Evolutionary conservation across 2,329 filamentous ascomycete genomes (phyloP).

Genomic region (Pleoardoris graminearum): DNA sequence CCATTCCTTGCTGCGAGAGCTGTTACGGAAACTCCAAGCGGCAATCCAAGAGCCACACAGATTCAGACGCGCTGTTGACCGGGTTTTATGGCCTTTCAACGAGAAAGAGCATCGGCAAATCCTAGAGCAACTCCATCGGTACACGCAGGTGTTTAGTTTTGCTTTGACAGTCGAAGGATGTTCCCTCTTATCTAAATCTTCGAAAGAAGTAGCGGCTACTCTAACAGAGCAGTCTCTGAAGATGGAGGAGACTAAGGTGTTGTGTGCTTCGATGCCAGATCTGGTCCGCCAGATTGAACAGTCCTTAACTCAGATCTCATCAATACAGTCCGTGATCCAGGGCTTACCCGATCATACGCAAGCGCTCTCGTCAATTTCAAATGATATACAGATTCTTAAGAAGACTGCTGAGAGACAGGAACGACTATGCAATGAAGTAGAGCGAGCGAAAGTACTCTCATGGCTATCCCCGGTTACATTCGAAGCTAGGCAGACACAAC

Average conservation of each 20-base stretch:
- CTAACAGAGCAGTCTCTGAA: constrained; percentile 1
- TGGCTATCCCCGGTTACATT: constrained; percentile 3
- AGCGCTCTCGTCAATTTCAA: background rate
- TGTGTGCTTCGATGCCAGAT: background rate
- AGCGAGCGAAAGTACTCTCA: background rate
- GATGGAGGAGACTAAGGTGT: constrained; percentile 7
- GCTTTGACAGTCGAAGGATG: constrained; percentile 9
- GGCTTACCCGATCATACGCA: background rate
- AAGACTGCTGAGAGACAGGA: background rate
- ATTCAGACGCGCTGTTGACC: constrained; percentile 2
- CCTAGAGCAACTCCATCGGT: constrained; percentile 8
- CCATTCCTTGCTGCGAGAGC: background rate
- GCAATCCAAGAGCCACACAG: background rate
- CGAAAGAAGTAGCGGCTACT: background rate
- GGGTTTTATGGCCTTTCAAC: constrained; percentile 8
- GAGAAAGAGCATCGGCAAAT: constrained; percentile 10
- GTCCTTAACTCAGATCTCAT: background rate
- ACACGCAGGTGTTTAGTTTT: constrained; percentile 9
- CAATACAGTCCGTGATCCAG: background rate
- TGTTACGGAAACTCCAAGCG: constrained; percentile 7
- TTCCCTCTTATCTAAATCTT: constrained; percentile 5
- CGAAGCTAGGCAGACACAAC: constrained; percentile 2
- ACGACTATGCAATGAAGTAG: background rate
- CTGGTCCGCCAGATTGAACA: background rate
- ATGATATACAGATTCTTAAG: background rate